Percentiles rank a stretch among this genome's conserved stretches.
Evolutionary conservation across 2,329 filamentous ascomycete genomes (phyloP).

Genomic region (Arthrobotrys iridis): DNA sequence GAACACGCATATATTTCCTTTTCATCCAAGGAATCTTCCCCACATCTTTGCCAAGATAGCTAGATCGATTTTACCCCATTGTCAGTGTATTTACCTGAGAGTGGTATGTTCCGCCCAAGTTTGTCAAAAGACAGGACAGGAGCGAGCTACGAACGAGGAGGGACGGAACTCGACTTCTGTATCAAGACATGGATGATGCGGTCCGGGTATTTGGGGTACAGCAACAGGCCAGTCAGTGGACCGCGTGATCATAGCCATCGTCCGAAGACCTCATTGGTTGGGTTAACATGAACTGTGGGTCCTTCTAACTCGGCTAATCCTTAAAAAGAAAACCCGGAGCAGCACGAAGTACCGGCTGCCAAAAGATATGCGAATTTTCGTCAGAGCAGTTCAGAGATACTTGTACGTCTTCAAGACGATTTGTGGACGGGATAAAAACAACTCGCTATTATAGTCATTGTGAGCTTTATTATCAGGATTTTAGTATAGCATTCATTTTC

Average conservation of each 20-base stretch:
- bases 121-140: not conserved
- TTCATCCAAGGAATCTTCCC: conserved; percentile 31
- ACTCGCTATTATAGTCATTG: not conserved
- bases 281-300: conserved; percentile 18
- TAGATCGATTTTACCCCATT: conserved; percentile 49
- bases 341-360: not conserved
- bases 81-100: conserved; percentile 12
- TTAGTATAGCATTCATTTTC: conserved; percentile 6
- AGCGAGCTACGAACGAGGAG: not conserved
- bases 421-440: conserved; percentile 1
- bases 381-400: not conserved
- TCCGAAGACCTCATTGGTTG: conserved; percentile 51
- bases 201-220: conserved; percentile 52
- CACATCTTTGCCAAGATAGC: conserved; percentile 44
- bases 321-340: conserved; percentile 15
- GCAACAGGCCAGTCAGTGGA: conserved; percentile 22
- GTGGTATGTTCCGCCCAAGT: conserved; percentile 28
- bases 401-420: not conserved
- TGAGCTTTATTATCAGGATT: conserved; percentile 30
- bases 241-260: conserved; percentile 49
- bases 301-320: conserved; percentile 47
- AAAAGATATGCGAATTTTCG: not conserved
- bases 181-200: conserved; percentile 49
- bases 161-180: conserved; percentile 29
- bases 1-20: conserved; percentile 10